A percentile compares a stretch with the other conserved stretches of the same genome.
These are phyloP conservation scores for Plasmodium blacklocki DNA, from an alignment of 169 alveolate species.

Conservation along the genomic window DNA sequence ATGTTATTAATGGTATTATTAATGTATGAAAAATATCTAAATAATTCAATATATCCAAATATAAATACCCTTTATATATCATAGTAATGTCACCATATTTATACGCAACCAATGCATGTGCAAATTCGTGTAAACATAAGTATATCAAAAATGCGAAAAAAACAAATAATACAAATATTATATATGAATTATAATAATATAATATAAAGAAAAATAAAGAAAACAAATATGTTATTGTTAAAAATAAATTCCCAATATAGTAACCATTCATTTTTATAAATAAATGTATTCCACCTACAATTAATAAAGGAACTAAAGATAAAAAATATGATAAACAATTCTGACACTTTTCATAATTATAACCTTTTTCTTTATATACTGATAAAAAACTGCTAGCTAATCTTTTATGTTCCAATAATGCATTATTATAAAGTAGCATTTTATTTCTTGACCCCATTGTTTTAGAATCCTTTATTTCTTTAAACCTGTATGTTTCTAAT, in stretches of 20 bases:
- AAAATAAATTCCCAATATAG: conserved; percentile 57
- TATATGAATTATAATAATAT: conserved; percentile 62
- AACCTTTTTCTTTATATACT: conserved; percentile 25
- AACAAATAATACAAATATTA: conserved; percentile 46
- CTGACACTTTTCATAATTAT: conserved; percentile 25
- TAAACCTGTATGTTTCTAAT: background rate
- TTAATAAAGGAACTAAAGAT: conserved; percentile 46
- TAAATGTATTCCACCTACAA: conserved; percentile 30
- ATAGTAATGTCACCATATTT: conserved; percentile 70
- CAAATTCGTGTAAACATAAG: conserved; percentile 71
- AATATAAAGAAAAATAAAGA: conserved; percentile 61
- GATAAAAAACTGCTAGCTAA: conserved; percentile 29
- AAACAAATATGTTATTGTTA: conserved; percentile 60
- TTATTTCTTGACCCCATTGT: conserved; percentile 43
- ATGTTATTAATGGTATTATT: conserved; percentile 40
- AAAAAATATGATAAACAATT: conserved; percentile 22
- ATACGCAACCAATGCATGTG: conserved; percentile 66
- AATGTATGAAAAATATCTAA: conserved; percentile 61
- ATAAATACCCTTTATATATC: conserved; percentile 73
- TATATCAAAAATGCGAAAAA: conserved; percentile 59
- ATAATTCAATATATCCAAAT: conserved; percentile 60
- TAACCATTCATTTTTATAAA: conserved; percentile 46
- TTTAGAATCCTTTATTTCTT: conserved; percentile 1
- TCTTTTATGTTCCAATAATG: conserved; percentile 24
- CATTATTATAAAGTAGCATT: conserved; percentile 29